A percentile compares a stretch with the other conserved stretches of the same genome.
Conservation (phyloP, 2,329 filamentous ascomycete genomes). For the Paecilomyces variotii region DNA sequence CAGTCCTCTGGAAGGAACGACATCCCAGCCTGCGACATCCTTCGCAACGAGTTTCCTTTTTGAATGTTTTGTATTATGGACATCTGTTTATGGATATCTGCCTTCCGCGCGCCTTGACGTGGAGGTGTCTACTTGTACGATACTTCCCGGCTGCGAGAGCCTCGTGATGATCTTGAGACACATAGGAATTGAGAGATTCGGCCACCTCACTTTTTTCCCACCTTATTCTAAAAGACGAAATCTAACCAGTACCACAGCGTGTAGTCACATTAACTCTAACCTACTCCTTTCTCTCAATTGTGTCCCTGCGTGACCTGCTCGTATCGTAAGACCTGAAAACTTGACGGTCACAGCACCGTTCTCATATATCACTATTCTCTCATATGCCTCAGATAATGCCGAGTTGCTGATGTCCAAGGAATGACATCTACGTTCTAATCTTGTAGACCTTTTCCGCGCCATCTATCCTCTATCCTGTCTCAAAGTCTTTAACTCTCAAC, state of each 20-base stretch:
- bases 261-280: not conserved
- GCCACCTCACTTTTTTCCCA: slow-evolving; percentile 30
- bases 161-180: slow-evolving; percentile 24
- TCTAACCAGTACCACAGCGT: not conserved
- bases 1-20: slow-evolving; percentile 2
- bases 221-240: not conserved
- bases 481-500: too few species aligned
- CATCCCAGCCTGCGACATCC: slow-evolving; percentile 21
- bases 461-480: too few species aligned
- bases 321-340: too few species aligned
- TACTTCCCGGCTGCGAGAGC: slow-evolving; percentile 11
- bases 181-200: slow-evolving; percentile 34
- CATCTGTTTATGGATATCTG: slow-evolving; percentile 3
- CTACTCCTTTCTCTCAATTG: not conserved
- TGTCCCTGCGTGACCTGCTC: not conserved
- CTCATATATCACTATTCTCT: too few species aligned
- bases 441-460: too few species aligned
- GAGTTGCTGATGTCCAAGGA: too few species aligned
- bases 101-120: slow-evolving; percentile 8
- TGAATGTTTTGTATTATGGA: slow-evolving; percentile 13
- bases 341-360: too few species aligned
- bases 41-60: slow-evolving; percentile 20
- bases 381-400: too few species aligned
- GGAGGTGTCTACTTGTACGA: slow-evolving; percentile 9
- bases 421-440: too few species aligned